Base-by-base conservation (phyloP, 2,329 filamentous ascomycete genomes). In the Monilinia laxa region DNA sequence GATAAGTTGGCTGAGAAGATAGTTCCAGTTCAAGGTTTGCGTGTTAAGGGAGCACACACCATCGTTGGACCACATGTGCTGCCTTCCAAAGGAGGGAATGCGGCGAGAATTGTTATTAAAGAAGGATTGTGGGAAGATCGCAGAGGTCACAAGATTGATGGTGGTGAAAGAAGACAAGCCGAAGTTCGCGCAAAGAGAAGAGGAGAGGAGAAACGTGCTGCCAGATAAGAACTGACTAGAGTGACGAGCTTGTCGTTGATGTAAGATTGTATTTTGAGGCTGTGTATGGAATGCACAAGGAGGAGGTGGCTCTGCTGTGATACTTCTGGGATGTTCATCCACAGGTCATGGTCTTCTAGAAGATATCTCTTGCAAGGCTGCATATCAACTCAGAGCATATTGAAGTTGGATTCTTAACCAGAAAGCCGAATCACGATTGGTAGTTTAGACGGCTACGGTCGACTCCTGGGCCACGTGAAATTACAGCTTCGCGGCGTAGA, bases 51-150 rank as follows among this genome's bases (percentile, higher is more conserved):
- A 3, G 87, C 86, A 1, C 84, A 84, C 73, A 87, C 84, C 40
- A 92, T 98, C 71, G 83, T 83, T 28, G 94, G 94, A 0, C 91
- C 91, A 2, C 90, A 88, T 73, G 85, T 93, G 7, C 81, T 89
- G 75, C 86, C 87, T 5, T 76, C 93, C 38, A 88, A 90, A 78
- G 85, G 85, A 67, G 84, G 86, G 1, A 80, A 81, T 52, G 87
- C 86, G 11, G 91, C 89, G 14, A 82, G 83, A 62, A 83, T 98
- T 72, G 82, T 83, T 70, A 84, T 91, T 28, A 87, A 88, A 66
- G 93, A 97, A 78, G 93, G 94, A 12, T 90, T 98, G 82, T 98
- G 94, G 95, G 94, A 98, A 81, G 84, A 93, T 74, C 89, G 85
- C 77, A 85, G 89, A 74, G 94, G 95, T 38, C 87, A 87, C 75